Base-by-base conservation (phyloP, 2,329 filamentous ascomycete genomes). In the Cercospora zeae-maydis region DNA sequence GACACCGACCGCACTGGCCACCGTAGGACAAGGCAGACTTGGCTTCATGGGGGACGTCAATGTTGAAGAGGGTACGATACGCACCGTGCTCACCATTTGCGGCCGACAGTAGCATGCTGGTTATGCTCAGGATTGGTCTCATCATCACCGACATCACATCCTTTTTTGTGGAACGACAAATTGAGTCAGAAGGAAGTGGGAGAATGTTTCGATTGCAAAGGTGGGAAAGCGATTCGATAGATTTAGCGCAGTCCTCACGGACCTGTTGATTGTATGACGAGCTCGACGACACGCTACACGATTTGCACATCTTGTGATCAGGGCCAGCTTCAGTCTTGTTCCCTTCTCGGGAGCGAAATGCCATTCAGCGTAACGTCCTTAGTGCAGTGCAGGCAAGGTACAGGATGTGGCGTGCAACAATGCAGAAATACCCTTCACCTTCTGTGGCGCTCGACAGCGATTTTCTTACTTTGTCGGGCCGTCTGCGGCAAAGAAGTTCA, bases 401-500 rank as follows among this genome's bases (percentile, higher is more conserved):
- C 39, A 6, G 19, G 39, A 2, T 19, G 39, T 45, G 21, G 19
- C 8, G 16, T 42, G 21, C 37, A 42, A 13, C 37, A 21, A 42
- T 19, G 21, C 39, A 45, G 16, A 42, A 19, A 45, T 13, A 45
- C 16, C 39, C 19, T 19, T 14, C 16, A 21, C 39, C 39, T 24
- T 13, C 10, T 24, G 9, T 13, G 19, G 11, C 8, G 39, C 10
- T 4, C 19, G 19, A 14, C 30, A 34, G 31, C 14, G 7, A 34
- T 13, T 54, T 14, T n/a, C n/a, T 55, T 39, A 37, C 33, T n/a
- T 36, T 21, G 10, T 13, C 27, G 19, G 21, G 6, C 49, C 21
- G 24, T 24, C 57, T 47, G 19, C 36, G 21, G 36, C 63, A n/a
- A 82, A 73, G 64, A 80, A 77, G 0, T 78, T 78, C 34, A 75